Evolutionary conservation across 2,329 filamentous ascomycete species (phyloP).

Genomic region (Claviceps cyperi): DNA sequence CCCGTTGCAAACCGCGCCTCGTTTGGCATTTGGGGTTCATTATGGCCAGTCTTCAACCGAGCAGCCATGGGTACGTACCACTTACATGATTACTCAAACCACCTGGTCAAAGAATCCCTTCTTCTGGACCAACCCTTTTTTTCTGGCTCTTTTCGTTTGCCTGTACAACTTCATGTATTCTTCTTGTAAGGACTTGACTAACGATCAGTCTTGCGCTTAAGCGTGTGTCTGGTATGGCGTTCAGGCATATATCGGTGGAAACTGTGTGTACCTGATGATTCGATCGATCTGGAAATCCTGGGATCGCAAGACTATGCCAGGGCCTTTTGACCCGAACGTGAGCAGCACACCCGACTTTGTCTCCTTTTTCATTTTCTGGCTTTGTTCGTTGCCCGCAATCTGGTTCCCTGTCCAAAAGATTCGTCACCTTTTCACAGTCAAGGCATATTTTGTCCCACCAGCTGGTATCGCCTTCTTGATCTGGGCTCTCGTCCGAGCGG

Average conservation of each 20-base stretch:
- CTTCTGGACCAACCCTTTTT: too few species aligned
- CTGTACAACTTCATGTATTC: background rate
- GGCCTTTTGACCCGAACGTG: conserved; percentile 48
- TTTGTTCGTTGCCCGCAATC: conserved; percentile 64
- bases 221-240: conserved; percentile 82
- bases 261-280: conserved; percentile 83
- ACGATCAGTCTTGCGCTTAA: conserved; percentile 8
- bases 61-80: conserved; percentile 51
- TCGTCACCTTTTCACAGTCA: conserved; percentile 80
- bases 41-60: conserved; percentile 83
- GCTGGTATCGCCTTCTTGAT: conserved; percentile 79
- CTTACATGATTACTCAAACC: background rate
- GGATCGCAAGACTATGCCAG: conserved; percentile 45
- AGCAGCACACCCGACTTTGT: conserved; percentile 63
- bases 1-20: conserved; percentile 64
- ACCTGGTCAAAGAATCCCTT: background rate
- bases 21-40: conserved; percentile 77
- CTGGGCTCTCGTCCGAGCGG: conserved; percentile 70
- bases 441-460: conserved; percentile 68
- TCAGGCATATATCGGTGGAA: conserved; percentile 69
- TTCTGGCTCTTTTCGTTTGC: background rate
- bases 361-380: conserved; percentile 81
- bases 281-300: conserved; percentile 64
- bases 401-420: conserved; percentile 86
- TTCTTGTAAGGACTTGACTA: background rate